Base-by-base conservation (phyloP, 768 basidiomycete genomes). In the Cystoderma amianthinum region DNA sequence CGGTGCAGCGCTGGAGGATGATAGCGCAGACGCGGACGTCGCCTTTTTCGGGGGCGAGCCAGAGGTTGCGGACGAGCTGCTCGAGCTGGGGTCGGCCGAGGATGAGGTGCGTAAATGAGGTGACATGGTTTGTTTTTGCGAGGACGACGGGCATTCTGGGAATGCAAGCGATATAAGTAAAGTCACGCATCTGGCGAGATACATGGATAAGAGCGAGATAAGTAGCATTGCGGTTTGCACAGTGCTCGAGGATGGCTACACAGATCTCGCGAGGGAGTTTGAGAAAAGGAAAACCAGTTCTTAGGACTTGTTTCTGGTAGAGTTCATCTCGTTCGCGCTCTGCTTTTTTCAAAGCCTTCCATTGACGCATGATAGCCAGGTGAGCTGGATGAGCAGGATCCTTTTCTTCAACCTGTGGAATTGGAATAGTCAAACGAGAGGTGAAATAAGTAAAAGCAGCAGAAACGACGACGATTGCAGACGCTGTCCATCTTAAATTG, bases 111-210 rank as follows among this genome's bases (percentile, higher is more conserved):
- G 43, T 39, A 41, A 66, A 68, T 0, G 63, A 61, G 12, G 36
- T 20, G 24, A 68, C 44, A 41, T 63, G 61, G 41, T 56, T 55
- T 17, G 54, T 51, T 13, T 53, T 56, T 43, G 57, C 57, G 9
- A 68, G 47, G 24, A 54, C 51, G 36, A 68, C 48, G 20, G 61
- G 58, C 50, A 63, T 59, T 38, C 43, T 50, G 18, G 66, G 61
- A 2, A 68, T 41, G 41, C 63, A 64, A 2, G 60, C 60, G n/a
- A 51, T 46, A 21, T 60, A 53, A 6, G 64, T 54, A 38, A 59
- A 47, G n/a, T 45, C 36, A 20, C 60, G 61, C 38, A 60, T 53
- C 36, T 47, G 32, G 11, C 51, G 51, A 17, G 64, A 66, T n/a
- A 62, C 64, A 23, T 47, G 56, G 19, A 59, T 48, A 30, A 68